Base-by-base conservation (phyloP, 495 filamentous ascomycete genomes). In the Monascus purpureus region DNA sequence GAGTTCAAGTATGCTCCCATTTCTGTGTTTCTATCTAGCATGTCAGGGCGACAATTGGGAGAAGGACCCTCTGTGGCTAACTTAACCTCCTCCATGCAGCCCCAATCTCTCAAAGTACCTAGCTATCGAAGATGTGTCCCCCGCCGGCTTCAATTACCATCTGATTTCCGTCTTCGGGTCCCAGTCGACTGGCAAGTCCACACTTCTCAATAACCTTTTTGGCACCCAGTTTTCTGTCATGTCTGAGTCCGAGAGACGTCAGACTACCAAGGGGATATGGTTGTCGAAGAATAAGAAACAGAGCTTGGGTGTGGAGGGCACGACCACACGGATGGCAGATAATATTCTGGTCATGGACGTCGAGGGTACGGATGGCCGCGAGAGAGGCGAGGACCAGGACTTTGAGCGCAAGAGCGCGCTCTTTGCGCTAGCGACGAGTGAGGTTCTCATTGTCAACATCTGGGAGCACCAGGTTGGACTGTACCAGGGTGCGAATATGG, bases 311-410 rank as follows among this genome's bases (percentile, higher is more conserved):
- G 47, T 47, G 1, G 49, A 49, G 17, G 50, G 49, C 24, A 49
- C 47, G 4, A 50, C 48, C 7, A 50, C 56, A 25, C 53, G 57
- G 29, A 95, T 95, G 88, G 87, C 85, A 43, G 83, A 92, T 35
- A 97, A 97, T 50, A 95, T 97, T 47, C 60, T 97, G 39, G 88
- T 97, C 41, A 97, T 97, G 90, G 90, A 97, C 52, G 90, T 97
- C 25, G 90, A 97, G 55, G 90, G 90, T 43, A 97, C 90, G 8
- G 90, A 97, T 57, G 90, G 90, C 31, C 75, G 90, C 39, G 90
- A 97, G 61, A 68, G 90, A 45, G 90, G 90, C 34, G 90, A 97
- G 53, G 90, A 97, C 50, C 90, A 97, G 57, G 90, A 97, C 50
- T 97, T 97, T 50, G 90, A 97, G 68, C 72, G 90, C 43, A 97